A percentile compares a stretch with the other conserved stretches of the same genome.
These are phyloP conservation scores for Claviceps sp. DNA, from an alignment of 2,329 filamentous ascomycete species.

Conservation along the genomic window DNA sequence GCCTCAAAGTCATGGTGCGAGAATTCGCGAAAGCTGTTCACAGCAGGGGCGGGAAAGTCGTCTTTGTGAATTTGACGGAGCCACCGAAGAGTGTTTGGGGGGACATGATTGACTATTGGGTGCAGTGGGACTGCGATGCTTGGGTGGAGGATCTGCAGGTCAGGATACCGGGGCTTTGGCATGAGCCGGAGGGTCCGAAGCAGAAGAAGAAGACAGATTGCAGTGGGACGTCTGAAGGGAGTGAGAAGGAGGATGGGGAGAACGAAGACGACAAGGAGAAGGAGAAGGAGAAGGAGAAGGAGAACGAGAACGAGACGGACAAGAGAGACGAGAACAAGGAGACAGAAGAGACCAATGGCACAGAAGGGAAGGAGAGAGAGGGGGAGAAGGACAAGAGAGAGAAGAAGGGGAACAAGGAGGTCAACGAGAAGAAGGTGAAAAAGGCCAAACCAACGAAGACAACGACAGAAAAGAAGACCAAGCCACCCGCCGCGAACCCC, in stretches of 20 bases:
- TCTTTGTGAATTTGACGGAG: constrained; percentile 63
- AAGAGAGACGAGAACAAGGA: constrained; percentile 13
- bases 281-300: constrained; percentile 10
- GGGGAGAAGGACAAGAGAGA: constrained; percentile 3
- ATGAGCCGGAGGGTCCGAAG: constrained; percentile 34
- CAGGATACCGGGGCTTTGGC: constrained; percentile 47
- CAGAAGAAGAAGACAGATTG: constrained; percentile 23
- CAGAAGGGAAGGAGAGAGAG: constrained; percentile 24
- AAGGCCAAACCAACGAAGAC: no score
- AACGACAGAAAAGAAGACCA: constrained; percentile 15
- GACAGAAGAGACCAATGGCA: constrained; percentile 1
- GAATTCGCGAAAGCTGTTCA: constrained; percentile 63
- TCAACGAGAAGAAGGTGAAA: no score
- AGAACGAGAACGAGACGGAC: constrained; percentile 12
- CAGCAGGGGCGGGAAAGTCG: constrained; percentile 51
- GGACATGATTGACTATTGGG: constrained; percentile 60
- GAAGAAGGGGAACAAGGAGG: no score
- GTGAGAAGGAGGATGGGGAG: constrained; percentile 17
- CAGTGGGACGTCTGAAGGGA: constrained; percentile 11
- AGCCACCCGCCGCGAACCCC: constrained; percentile 23
- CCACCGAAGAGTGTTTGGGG: constrained; percentile 60
- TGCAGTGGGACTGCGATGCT: constrained; percentile 62
- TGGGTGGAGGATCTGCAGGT: constrained; percentile 53
- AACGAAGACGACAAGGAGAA: constrained; percentile 17
- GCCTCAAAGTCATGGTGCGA: constrained; percentile 55